Conservation (phyloP, 176 grass and related monocot genomes). For the Carex kokanica region DNA sequence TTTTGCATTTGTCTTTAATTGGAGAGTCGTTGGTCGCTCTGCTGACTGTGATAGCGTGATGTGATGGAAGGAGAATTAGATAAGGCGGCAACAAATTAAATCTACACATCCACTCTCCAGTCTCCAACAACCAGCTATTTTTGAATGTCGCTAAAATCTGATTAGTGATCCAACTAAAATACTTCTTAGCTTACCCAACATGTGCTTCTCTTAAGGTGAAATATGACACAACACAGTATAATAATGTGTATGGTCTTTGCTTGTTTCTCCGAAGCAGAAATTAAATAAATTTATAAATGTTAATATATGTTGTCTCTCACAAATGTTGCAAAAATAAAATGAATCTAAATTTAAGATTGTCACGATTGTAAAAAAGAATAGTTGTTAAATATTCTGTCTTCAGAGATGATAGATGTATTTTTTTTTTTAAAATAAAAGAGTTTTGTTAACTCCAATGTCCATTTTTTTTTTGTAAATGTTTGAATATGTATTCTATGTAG, state of each 20-base stretch:
- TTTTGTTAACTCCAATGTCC: too few species aligned
- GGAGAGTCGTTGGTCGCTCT: background rate
- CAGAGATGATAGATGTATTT: too few species aligned
- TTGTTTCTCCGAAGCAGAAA: background rate
- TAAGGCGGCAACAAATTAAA: background rate
- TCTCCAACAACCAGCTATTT: conserved; percentile 8
- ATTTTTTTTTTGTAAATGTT: too few species aligned
- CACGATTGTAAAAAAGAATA: background rate
- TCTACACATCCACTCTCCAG: background rate
- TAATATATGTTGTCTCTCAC: background rate
- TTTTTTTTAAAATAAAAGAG: too few species aligned
- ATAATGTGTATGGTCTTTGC: background rate
- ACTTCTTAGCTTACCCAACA: background rate
- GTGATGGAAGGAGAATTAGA: background rate
- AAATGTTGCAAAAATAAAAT: background rate
- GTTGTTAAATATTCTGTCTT: too few species aligned
- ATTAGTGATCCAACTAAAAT: background rate
- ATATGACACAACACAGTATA: background rate
- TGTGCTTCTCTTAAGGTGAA: background rate
- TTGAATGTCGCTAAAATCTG: background rate
- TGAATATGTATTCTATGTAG: too few species aligned
- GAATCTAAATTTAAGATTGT: background rate
- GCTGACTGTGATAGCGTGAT: too few species aligned
- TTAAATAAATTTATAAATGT: background rate
- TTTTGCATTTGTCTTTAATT: background rate